phyloP scores from a whole-genome alignment of 2,329 filamentous ascomycete species.

The Penicillium paneum region DNA sequence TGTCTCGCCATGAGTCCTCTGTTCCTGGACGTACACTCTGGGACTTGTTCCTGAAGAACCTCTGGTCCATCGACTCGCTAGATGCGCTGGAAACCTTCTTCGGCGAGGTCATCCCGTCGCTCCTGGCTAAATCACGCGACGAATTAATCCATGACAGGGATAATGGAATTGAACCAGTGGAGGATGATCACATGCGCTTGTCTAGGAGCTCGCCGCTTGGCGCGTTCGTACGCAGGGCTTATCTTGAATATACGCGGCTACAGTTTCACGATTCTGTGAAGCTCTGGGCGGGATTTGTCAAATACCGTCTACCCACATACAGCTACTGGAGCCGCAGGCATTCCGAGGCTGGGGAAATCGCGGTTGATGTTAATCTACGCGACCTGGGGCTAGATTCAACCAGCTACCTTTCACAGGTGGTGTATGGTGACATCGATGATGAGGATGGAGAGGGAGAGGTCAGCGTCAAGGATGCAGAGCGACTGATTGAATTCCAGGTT shows the following conservation, averaged over 20 bases:
- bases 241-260: constrained; percentile 75
- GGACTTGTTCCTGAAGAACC: constrained; percentile 74
- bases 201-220: constrained; percentile 76
- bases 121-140: constrained; percentile 62
- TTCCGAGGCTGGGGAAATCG: constrained; percentile 43
- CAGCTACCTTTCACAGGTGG: constrained; percentile 48
- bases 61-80: constrained; percentile 82
- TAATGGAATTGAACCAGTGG: constrained; percentile 49
- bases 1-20: constrained; percentile 46
- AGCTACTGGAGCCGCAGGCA: constrained; percentile 57
- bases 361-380: constrained; percentile 62
- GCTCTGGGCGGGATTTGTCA: constrained; percentile 79
- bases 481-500: constrained; percentile 81
- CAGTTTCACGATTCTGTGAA: constrained; percentile 74
- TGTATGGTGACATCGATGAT: constrained; percentile 50
- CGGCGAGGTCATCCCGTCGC: constrained; percentile 49
- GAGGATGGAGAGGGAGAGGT: constrained; percentile 47
- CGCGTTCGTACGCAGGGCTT: constrained; percentile 70
- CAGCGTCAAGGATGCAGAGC: constrained; percentile 77
- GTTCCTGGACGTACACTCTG: constrained; percentile 79
- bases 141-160: constrained; percentile 58
- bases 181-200: constrained; percentile 56
- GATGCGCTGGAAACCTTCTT: constrained; percentile 79
- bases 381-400: constrained; percentile 55
- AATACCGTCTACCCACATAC: constrained; percentile 74